Percentiles rank a stretch among this genome's conserved stretches.
phyloP scores from a whole-genome alignment of 2,329 filamentous ascomycete genomes.

The Aspergillus sp. region DNA sequence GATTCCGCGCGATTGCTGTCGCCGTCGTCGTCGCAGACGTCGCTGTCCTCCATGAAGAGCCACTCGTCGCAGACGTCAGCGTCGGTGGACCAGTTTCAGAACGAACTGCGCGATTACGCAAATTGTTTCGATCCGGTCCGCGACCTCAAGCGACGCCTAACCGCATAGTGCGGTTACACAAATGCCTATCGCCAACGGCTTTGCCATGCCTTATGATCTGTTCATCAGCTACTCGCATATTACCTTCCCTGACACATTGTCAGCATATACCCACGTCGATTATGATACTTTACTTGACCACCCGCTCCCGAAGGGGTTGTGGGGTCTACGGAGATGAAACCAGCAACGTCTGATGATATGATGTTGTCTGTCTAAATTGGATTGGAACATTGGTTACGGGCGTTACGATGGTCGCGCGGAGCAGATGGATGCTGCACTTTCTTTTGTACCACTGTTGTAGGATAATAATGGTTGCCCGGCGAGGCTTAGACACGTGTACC shows the following conservation, averaged over 20 bases:
- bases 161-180: constrained; percentile 19
- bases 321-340: too few species aligned
- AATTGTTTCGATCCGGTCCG: constrained; percentile 84
- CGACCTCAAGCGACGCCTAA: constrained; percentile 42
- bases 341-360: too few species aligned
- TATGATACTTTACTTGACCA: too few species aligned
- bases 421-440: neutral
- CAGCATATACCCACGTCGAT: too few species aligned
- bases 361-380: too few species aligned
- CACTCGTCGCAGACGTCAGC: constrained; percentile 49
- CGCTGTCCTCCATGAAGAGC: constrained; percentile 75
- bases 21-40: constrained; percentile 77
- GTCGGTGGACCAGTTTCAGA: constrained; percentile 73
- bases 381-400: too few species aligned
- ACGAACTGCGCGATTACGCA: constrained; percentile 81
- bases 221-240: too few species aligned
- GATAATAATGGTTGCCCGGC: too few species aligned
- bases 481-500: too few species aligned
- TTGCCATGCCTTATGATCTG: neutral
- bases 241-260: too few species aligned
- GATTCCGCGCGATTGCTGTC: constrained; percentile 26
- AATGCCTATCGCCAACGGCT: neutral
- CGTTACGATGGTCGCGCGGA: neutral
- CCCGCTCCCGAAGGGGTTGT: too few species aligned
- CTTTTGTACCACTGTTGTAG: too few species aligned